A percentile compares a stretch with the other conserved stretches of the same genome.
Evolutionary conservation across 2,329 filamentous ascomycete species (phyloP).

Genomic region (Purpureocillium takamizusanense): DNA sequence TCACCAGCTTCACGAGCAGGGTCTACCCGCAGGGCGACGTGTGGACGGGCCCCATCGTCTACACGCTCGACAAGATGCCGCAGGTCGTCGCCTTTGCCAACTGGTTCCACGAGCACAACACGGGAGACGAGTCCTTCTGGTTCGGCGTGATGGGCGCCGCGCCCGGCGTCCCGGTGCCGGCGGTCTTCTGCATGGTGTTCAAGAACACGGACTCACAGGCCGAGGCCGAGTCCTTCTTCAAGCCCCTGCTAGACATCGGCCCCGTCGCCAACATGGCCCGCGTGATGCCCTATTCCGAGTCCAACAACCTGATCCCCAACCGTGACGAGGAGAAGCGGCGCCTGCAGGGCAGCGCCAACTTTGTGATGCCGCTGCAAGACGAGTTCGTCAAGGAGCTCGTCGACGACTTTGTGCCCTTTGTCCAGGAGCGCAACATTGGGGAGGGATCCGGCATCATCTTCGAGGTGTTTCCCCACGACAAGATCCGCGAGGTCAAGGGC

Average conservation of each 20-base stretch:
- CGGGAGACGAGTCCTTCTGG: conserved; percentile 12
- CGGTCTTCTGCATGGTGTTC: conserved; percentile 6
- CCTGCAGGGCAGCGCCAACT: conserved; percentile 29
- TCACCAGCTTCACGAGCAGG: conserved; percentile 27
- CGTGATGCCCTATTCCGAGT: conserved; percentile 28
- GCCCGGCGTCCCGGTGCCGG: not conserved
- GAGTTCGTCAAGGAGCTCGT: conserved; percentile 16
- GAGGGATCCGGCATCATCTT: conserved; percentile 18
- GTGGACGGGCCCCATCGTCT: conserved; percentile 19
- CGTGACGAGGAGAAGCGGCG: conserved; percentile 23
- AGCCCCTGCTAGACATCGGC: conserved; percentile 22
- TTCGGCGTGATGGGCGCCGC: conserved; percentile 21
- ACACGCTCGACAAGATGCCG: conserved; percentile 15
- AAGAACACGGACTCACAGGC: conserved; percentile 17
- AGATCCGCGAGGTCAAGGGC: conserved; percentile 24
- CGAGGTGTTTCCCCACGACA: conserved; percentile 21
- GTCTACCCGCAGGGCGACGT: conserved; percentile 20
- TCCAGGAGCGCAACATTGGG: conserved; percentile 12
- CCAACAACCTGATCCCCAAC: conserved; percentile 21
- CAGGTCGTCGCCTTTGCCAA: conserved; percentile 20
- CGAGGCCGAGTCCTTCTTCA: conserved; percentile 24
- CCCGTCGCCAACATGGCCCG: conserved; percentile 23
- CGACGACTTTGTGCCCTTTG: conserved; percentile 17
- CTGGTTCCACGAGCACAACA: conserved; percentile 15
- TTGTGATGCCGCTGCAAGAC: conserved; percentile 26